These are phyloP conservation scores for Lantana camara DNA, from an alignment of 257 asterid species.

Conservation along the genomic window DNA sequence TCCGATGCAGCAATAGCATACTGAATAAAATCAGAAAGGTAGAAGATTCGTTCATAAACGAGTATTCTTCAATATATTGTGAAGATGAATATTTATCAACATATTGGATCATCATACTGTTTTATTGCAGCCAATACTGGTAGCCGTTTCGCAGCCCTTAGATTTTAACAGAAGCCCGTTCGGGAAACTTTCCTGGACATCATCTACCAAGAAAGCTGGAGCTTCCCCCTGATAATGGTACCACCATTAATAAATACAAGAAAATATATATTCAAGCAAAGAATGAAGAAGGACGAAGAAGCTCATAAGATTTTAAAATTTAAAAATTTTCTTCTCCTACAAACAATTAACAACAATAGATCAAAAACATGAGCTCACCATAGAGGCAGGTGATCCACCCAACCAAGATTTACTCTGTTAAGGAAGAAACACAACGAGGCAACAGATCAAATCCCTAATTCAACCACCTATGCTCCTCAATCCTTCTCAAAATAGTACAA, in stretches of 20 bases:
- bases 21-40: conserved; percentile 31
- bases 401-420: conserved; percentile 48
- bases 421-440: conserved; percentile 16
- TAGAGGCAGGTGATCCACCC: conserved; percentile 42
- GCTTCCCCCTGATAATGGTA: conserved; percentile 61
- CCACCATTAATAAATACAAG: not conserved
- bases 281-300: not conserved
- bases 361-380: conserved; percentile 58
- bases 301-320: conserved; percentile 12
- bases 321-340: not conserved
- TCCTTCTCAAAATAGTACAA: not conserved
- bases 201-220: conserved; percentile 59
- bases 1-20: conserved; percentile 31
- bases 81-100: conserved; percentile 26
- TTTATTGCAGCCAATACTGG: conserved; percentile 41
- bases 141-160: conserved; percentile 41
- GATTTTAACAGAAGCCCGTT: conserved; percentile 41
- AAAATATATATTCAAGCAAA: too few relatives aligned
- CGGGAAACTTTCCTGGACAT: conserved; percentile 36
- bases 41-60: conserved; percentile 28
- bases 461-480: not conserved
- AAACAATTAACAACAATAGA: conserved; percentile 19
- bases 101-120: conserved; percentile 45
- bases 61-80: conserved; percentile 16
- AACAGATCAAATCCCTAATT: conserved; percentile 29